Conservation (phyloP, 2,329 filamentous ascomycete genomes). For the Gaeumannomyces tritici region DNA sequence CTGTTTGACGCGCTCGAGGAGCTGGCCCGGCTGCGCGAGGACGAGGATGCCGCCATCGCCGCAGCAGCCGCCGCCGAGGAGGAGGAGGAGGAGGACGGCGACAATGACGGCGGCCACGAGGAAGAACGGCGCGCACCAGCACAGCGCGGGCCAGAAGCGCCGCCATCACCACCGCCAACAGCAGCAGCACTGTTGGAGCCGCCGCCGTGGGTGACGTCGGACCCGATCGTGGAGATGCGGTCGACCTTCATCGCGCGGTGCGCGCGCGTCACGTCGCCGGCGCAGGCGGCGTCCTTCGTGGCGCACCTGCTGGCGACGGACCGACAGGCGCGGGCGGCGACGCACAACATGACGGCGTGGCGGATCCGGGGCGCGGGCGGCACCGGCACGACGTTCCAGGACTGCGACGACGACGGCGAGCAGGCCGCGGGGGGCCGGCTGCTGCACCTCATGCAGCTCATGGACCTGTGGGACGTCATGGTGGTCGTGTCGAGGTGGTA, state of each 20-base stretch:
- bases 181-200: background rate
- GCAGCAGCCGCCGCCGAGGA: background rate
- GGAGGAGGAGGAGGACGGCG: too few relatives aligned
- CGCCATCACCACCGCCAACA: slow-evolving; percentile 1
- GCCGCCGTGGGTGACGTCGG: slow-evolving; percentile 64
- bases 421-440: slow-evolving; percentile 79
- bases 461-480: slow-evolving; percentile 88
- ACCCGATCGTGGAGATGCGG: slow-evolving; percentile 68
- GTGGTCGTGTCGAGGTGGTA: slow-evolving; percentile 95
- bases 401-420: slow-evolving; percentile 95
- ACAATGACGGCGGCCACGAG: background rate
- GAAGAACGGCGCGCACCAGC: background rate
- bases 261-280: slow-evolving; percentile 57
- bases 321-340: slow-evolving; percentile 74
- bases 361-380: slow-evolving; percentile 57
- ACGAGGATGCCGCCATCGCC: background rate
- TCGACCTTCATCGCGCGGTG: slow-evolving; percentile 80
- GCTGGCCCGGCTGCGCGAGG: slow-evolving; percentile 22
- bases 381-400: slow-evolving; percentile 53
- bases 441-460: slow-evolving; percentile 84
- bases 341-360: slow-evolving; percentile 95
- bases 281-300: slow-evolving; percentile 62
- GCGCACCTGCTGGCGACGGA: slow-evolving; percentile 71
- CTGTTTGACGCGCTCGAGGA: slow-evolving; percentile 88
- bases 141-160: slow-evolving; percentile 5